A percentile compares a stretch with the other conserved stretches of the same genome.
These are phyloP conservation scores for Flaveria sonorensis DNA, from an alignment of 129 eudicot species.

Conservation along the genomic window DNA sequence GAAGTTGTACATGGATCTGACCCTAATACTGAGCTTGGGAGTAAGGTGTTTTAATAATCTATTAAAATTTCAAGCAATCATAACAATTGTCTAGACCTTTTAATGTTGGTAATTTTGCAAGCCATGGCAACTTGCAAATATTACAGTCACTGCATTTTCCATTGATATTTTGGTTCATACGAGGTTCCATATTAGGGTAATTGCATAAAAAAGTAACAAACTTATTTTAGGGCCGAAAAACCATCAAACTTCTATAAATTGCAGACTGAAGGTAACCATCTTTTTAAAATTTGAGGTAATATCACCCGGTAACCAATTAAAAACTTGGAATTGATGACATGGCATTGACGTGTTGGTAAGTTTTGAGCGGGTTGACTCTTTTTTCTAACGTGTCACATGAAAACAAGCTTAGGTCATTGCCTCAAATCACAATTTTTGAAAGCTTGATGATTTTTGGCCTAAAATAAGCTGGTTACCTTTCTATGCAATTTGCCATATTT, in stretches of 20 bases:
- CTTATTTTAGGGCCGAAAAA: slow-evolving; percentile 1
- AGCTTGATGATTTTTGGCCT: not conserved
- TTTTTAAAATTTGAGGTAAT: not conserved
- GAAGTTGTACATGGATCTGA: slow-evolving; percentile 24
- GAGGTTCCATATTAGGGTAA: not conserved
- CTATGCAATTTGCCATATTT: not conserved
- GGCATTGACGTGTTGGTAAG: not conserved
- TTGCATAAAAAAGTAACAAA: not conserved
- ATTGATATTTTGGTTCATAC: not conserved
- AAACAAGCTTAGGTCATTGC: not conserved
- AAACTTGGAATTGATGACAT: not conserved
- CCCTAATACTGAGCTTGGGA: slow-evolving; percentile 37
- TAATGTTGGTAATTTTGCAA: not conserved
- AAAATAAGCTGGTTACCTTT: not conserved
- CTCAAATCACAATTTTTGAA: not conserved
- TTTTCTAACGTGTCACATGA: not conserved
- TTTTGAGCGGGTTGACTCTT: not conserved
- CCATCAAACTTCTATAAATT: not conserved
- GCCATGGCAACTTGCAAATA: not conserved
- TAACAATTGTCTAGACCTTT: slow-evolving; percentile 2
- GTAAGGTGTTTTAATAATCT: slow-evolving; percentile 37
- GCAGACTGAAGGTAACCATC: not conserved
- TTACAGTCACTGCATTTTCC: not conserved
- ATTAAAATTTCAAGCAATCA: not conserved
- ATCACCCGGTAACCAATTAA: not conserved